Base-by-base conservation (phyloP, 2,329 filamentous ascomycete genomes). In the Thelonectria blattea region DNA sequence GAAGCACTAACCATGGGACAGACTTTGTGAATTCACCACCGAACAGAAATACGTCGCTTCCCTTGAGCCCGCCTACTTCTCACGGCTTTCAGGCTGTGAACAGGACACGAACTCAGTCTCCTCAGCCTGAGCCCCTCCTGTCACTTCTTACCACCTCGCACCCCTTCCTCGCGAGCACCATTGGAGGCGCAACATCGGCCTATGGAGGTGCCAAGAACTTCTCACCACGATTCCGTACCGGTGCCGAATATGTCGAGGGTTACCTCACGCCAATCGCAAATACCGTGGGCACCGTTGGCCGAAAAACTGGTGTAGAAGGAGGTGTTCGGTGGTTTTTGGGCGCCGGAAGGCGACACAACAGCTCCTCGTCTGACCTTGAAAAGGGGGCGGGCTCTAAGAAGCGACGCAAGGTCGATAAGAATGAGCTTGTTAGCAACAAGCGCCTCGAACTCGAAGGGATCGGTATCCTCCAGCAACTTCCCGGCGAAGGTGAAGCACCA, bases 171-270 rank as follows among this genome's bases (percentile, higher is more conserved):
- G 92, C 91, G 10, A 92, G 88, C 27, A 92, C 93, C 0, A 93
- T 96, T 68, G 92, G 91, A 66, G 88, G 89, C 53, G 94, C 93
- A 0, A 85, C 94, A 8, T 92, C 91, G 1, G 92, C 91, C 1
- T 98, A 98, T 74, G 89, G 90, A 27, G 89, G 85, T 3, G 93
- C 91, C 11, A 97, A 98, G 76, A 92, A 93, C 67, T 96, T 94
- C 71, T 96, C 92, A 1, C 93, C 94, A 0, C 86, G 91, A 2
- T 92, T 97, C 73, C 93, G 91, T 75, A 91, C 91, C n/a, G 87
- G 93, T 62, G 94, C 92, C 50, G 92, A 97, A 74, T 92, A 96
- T 69, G 88, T 97, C 18, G 94, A 98, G 75, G 89, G 91, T 48
- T 94, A 92, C 67, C 87, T 97, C 52, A 91, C 90, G 1, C 93